A percentile compares a stretch with the other conserved stretches of the same genome.
Conservation (phyloP, 305 asterid species). For the Fraxinus angustifolia region DNA sequence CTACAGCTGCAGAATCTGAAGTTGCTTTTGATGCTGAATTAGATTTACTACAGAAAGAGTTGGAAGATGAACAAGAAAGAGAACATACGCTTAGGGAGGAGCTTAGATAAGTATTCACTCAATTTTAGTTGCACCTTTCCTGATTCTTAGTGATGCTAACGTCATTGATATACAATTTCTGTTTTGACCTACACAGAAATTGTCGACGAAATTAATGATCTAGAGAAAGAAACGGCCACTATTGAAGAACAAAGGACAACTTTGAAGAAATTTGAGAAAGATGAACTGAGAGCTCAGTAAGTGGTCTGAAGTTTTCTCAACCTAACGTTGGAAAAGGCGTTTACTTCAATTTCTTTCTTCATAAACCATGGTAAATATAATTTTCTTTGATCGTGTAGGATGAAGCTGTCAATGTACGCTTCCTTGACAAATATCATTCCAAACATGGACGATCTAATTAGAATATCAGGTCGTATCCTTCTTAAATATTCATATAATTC, state of each 20-base stretch:
- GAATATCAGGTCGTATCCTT: slow-evolving; percentile 88
- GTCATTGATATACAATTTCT: slow-evolving; percentile 24
- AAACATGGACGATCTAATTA: slow-evolving; percentile 53
- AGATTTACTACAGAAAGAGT: slow-evolving; percentile 49
- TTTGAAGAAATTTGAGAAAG: slow-evolving; percentile 54
- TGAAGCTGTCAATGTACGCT: slow-evolving; percentile 77
- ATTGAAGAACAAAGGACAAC: slow-evolving; percentile 47
- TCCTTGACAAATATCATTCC: slow-evolving; percentile 79
- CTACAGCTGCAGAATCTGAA: slow-evolving; percentile 45
- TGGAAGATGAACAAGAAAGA: slow-evolving; percentile 51
- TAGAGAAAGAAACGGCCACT: slow-evolving; percentile 48
- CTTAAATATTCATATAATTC: neutral
- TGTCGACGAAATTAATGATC: slow-evolving; percentile 44
- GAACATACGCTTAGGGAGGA: slow-evolving; percentile 61
- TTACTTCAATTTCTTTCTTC: neutral
- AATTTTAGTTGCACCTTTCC: neutral
- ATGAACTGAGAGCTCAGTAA: slow-evolving; percentile 64
- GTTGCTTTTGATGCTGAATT: slow-evolving; percentile 43
- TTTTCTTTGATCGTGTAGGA: slow-evolving; percentile 48
- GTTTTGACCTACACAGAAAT: slow-evolving; percentile 51
- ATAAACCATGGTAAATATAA: neutral
- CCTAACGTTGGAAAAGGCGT: neutral
- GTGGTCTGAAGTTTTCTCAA: slow-evolving; percentile 13
- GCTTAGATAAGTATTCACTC: slow-evolving; percentile 66
- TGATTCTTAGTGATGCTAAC: slow-evolving; percentile 9